These are phyloP conservation scores for Phoma sp. DNA, from an alignment of 2,329 filamentous ascomycete species.

Conservation along the genomic window DNA sequence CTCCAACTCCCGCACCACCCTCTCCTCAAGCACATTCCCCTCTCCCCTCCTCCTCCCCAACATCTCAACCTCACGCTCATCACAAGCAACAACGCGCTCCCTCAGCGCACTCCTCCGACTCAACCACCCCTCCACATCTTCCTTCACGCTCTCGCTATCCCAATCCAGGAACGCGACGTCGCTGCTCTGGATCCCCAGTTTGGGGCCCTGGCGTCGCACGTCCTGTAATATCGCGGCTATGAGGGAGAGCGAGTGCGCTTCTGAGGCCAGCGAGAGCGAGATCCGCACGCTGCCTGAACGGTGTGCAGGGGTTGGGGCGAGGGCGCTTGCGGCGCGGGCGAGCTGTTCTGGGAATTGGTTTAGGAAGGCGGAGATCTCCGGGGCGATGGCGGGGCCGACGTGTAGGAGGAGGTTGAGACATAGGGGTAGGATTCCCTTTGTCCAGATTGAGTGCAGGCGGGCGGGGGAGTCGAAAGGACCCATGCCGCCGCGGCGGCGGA, in stretches of 20 bases:
- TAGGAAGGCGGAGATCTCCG: conserved; percentile 84
- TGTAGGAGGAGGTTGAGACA: conserved; percentile 86
- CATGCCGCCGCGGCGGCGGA: conserved; percentile 71
- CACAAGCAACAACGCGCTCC: conserved; percentile 75
- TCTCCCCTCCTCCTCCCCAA: conserved; percentile 47
- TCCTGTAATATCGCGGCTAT: conserved; percentile 74
- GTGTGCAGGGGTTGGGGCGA: conserved; percentile 60
- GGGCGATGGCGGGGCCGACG: conserved; percentile 79
- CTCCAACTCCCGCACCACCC: conserved; percentile 62
- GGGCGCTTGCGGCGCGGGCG: conserved; percentile 70
- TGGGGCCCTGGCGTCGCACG: conserved; percentile 59
- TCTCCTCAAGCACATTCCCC: conserved; percentile 72
- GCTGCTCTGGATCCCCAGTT: conserved; percentile 57
- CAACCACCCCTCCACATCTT: conserved; percentile 85
- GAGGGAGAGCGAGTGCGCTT: conserved; percentile 79
- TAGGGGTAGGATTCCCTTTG: conserved; percentile 83
- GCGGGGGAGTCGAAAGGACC: conserved; percentile 79
- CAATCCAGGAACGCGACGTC: conserved; percentile 77
- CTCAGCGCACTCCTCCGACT: conserved; percentile 71
- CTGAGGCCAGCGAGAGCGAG: conserved; percentile 74
- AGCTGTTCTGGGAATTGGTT: conserved; percentile 88
- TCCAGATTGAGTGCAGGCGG: conserved; percentile 89
- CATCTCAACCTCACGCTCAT: conserved; percentile 73
- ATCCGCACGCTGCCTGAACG: conserved; percentile 55
- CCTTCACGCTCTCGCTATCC: conserved; percentile 74